Conservation (phyloP, 116 monocot genomes). For the Iris pallida region DNA sequence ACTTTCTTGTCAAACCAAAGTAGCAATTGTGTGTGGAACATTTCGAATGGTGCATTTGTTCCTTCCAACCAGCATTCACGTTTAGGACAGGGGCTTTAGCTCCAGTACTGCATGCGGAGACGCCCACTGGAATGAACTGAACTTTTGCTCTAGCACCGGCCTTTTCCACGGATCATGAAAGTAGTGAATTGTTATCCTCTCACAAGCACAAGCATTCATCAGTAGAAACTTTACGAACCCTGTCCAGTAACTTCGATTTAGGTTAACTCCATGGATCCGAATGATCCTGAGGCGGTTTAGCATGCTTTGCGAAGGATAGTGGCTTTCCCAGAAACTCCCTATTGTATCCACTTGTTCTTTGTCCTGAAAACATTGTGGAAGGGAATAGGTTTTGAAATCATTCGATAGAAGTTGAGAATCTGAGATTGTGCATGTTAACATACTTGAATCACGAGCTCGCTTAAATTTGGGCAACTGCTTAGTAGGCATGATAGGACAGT, state of each 20-base stretch:
- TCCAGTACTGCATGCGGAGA: constrained; percentile 9
- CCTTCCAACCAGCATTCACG: background rate
- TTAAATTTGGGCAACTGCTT: constrained; percentile 7
- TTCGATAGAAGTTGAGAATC: background rate
- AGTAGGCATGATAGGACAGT: constrained; percentile 8
- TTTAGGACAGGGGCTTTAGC: constrained; percentile 4
- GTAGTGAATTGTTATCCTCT: constrained; percentile 9
- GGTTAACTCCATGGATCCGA: background rate
- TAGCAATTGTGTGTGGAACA: too few species aligned
- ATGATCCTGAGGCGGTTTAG: constrained; percentile 1
- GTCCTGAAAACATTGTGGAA: background rate
- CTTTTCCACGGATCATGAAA: background rate
- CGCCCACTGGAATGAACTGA: constrained; percentile 11
- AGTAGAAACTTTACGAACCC: constrained; percentile 7
- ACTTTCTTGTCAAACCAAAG: too few species aligned
- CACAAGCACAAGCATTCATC: constrained; percentile 5
- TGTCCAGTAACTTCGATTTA: constrained; percentile 1
- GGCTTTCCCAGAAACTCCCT: constrained; percentile 4
- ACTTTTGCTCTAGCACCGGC: background rate
- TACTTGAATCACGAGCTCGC: constrained; percentile 4
- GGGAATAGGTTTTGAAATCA: background rate
- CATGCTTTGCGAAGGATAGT: background rate
- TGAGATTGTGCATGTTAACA: background rate
- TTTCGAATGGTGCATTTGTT: too few species aligned
- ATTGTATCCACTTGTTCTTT: constrained; percentile 12